These are phyloP conservation scores for Russula earlei DNA, from an alignment of 768 basidiomycete species.

Conservation along the genomic window DNA sequence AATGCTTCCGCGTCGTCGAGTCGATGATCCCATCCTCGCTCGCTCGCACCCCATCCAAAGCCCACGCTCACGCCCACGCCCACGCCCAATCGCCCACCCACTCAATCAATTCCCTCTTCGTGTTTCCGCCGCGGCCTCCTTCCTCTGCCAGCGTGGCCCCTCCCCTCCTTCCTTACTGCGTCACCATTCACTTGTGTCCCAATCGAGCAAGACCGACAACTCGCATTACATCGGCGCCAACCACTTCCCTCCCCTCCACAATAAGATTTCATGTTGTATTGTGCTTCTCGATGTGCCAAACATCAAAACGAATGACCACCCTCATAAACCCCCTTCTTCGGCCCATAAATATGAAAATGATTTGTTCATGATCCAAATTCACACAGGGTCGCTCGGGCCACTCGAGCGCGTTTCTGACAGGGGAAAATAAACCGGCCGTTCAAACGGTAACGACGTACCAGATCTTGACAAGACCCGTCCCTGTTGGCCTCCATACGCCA, in stretches of 20 bases:
- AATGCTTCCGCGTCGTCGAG: constrained; percentile 7
- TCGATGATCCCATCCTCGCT: constrained; percentile 1
- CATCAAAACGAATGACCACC: not conserved
- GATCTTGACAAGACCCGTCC: constrained; percentile 12
- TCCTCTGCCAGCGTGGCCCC: constrained; percentile 6
- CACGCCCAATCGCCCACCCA: not conserved
- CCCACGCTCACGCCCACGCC: no score
- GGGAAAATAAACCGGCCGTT: not conserved
- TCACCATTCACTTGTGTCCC: not conserved
- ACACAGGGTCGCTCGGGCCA: not conserved
- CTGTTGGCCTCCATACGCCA: constrained; percentile 9
- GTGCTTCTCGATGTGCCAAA: constrained; percentile 8
- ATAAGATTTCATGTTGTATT: constrained; percentile 11
- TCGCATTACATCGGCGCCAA: not conserved
- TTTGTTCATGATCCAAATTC: not conserved
- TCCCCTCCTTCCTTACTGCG: not conserved
- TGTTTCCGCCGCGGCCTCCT: constrained; percentile 11
- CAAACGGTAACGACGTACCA: constrained; percentile 2
- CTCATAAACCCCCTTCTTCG: not conserved
- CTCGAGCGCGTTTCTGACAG: not conserved
- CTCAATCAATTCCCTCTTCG: constrained; percentile 4
- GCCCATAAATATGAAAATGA: constrained; percentile 8
- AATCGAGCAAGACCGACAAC: not conserved
- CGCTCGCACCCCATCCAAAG: not conserved
- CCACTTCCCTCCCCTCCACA: not conserved